Percentiles rank a stretch among this genome's conserved stretches.
phyloP scores from a whole-genome alignment of 2,329 filamentous ascomycete genomes.

The Fusarium udum region DNA sequence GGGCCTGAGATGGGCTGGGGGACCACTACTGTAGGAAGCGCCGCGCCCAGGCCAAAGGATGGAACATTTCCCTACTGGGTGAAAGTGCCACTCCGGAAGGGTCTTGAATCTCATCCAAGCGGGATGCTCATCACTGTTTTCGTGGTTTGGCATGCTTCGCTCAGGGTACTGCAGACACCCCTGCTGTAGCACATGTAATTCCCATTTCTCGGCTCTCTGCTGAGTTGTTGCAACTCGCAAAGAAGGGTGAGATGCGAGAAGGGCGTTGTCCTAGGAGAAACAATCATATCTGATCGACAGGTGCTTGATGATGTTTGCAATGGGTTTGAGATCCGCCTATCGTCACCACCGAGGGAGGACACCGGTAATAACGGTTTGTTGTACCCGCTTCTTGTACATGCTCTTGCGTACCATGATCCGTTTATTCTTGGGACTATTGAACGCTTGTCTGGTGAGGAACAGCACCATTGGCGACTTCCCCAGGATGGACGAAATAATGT shows the following conservation, averaged over 20 bases:
- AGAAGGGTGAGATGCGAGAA: neutral
- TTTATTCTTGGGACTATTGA: neutral
- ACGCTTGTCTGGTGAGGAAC: constrained; percentile 4
- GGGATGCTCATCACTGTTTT: constrained; percentile 42
- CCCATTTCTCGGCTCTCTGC: constrained; percentile 24
- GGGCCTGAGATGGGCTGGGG: constrained; percentile 21
- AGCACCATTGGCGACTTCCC: neutral
- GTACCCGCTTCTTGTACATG: constrained; percentile 21
- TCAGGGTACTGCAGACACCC: constrained; percentile 26
- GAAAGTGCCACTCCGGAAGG: constrained; percentile 41
- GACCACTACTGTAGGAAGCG: constrained; percentile 19
- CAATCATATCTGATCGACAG: constrained; percentile 37
- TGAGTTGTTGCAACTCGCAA: neutral
- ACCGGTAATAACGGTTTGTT: constrained; percentile 10
- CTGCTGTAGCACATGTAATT: constrained; percentile 12
- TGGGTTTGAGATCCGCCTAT: constrained; percentile 25
- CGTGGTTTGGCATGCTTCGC: constrained; percentile 40
- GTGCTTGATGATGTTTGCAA: constrained; percentile 37
- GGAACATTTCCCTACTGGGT: constrained; percentile 42
- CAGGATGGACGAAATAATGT: constrained; percentile 8
- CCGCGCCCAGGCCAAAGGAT: constrained; percentile 26
- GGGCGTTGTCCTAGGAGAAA: constrained; percentile 38
- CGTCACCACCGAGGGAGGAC: constrained; percentile 7
- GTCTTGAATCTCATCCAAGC: constrained; percentile 43
- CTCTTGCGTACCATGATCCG: neutral